Conservation (phyloP, 2,329 filamentous ascomycete genomes). For the Metarhizium album region DNA sequence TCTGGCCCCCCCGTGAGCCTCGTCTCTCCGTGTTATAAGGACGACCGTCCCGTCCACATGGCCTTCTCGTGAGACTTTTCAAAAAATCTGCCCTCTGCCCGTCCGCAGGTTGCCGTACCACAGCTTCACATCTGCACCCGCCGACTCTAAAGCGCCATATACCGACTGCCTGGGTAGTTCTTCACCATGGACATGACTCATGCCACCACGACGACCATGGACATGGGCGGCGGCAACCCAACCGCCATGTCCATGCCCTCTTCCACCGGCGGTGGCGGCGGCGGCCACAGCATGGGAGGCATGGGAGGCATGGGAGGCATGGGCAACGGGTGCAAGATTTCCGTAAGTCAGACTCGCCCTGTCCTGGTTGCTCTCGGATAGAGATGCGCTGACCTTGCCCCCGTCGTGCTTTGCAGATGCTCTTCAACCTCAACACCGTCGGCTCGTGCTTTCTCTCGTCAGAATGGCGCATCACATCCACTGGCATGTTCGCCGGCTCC, state of each 20-base stretch:
- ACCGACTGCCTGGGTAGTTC: not conserved
- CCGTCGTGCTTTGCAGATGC: too few relatives aligned
- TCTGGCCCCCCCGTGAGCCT: not conserved
- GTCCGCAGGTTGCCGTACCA: not conserved
- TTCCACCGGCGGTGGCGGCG: slow-evolving; percentile 2
- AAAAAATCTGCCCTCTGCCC: too few relatives aligned
- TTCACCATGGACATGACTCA: slow-evolving; percentile 9
- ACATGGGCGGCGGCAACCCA: slow-evolving; percentile 7
- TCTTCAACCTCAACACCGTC: slow-evolving; percentile 70
- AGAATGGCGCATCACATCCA: slow-evolving; percentile 59
- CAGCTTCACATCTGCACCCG: not conserved
- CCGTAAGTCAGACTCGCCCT: too few relatives aligned
- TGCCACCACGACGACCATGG: slow-evolving; percentile 8
- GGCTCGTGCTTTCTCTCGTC: slow-evolving; percentile 59
- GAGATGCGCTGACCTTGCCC: too few relatives aligned
- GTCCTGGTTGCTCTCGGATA: too few relatives aligned
- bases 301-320: slow-evolving; percentile 16
- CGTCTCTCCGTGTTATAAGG: too few relatives aligned
- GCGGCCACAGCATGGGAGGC: slow-evolving; percentile 7
- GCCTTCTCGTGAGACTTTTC: too few relatives aligned
- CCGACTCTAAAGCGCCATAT: too few relatives aligned
- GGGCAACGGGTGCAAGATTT: slow-evolving; percentile 29
- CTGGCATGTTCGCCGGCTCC: slow-evolving; percentile 64
- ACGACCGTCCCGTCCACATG: too few relatives aligned
- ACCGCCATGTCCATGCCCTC: slow-evolving; percentile 7